These are phyloP conservation scores for Trichothecium roseum DNA, from an alignment of 2,329 filamentous ascomycete species.

Conservation along the genomic window DNA sequence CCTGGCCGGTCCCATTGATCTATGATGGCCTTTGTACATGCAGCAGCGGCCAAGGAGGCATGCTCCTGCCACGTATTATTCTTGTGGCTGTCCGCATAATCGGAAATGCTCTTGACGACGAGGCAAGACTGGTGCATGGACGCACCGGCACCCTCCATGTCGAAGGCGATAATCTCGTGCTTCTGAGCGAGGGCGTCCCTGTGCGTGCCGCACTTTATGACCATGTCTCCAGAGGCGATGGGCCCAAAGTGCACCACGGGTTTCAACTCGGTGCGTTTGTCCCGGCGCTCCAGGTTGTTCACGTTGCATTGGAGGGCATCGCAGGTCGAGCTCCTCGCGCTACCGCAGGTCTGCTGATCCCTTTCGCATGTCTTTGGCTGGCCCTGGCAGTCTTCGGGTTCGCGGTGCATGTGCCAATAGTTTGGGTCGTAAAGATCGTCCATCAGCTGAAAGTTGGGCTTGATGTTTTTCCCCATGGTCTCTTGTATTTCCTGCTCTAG, in stretches of 20 bases:
- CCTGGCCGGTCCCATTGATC: background rate
- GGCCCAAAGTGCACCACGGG: slow-evolving; percentile 19
- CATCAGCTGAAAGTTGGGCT: too few relatives aligned
- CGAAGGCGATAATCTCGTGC: slow-evolving; percentile 11
- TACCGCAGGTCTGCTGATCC: too few relatives aligned
- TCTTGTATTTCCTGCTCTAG: too few relatives aligned
- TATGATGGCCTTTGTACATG: slow-evolving; percentile 1
- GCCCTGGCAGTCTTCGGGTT: too few relatives aligned
- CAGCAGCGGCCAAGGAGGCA: slow-evolving; percentile 5
- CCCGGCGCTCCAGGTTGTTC: too few relatives aligned
- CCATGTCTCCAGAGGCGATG: slow-evolving; percentile 24
- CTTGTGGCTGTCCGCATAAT: slow-evolving; percentile 8
- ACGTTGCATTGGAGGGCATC: too few relatives aligned
- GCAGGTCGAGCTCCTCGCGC: too few relatives aligned
- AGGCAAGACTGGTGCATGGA: slow-evolving; percentile 19
- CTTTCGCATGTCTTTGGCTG: too few relatives aligned
- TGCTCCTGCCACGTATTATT: slow-evolving; percentile 1
- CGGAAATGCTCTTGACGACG: slow-evolving; percentile 6
- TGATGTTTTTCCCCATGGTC: too few relatives aligned
- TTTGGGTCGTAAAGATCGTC: too few relatives aligned
- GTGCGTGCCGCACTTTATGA: slow-evolving; percentile 23
- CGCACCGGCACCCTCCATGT: slow-evolving; percentile 20
- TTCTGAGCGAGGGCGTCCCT: slow-evolving; percentile 19
- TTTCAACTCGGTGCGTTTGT: background rate
- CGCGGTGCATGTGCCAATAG: too few relatives aligned